Evolutionary conservation across 2,329 filamentous ascomycete species (phyloP).

Genomic region (Sarocladiaceae sp.): DNA sequence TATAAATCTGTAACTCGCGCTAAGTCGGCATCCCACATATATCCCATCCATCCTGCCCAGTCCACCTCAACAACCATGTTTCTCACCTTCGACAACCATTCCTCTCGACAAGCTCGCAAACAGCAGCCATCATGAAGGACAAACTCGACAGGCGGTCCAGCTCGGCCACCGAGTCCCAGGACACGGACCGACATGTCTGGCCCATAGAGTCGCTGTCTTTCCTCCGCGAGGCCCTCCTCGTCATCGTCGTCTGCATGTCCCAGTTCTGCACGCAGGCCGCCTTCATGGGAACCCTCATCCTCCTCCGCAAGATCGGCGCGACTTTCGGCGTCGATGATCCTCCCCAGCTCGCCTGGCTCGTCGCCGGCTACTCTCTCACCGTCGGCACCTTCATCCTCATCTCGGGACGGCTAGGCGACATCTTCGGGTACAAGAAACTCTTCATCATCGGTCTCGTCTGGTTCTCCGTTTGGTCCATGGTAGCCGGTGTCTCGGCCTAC

Average conservation of each 20-base stretch:
- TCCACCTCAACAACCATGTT: no score
- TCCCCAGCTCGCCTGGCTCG: slow-evolving; percentile 47
- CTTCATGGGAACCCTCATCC: slow-evolving; percentile 32
- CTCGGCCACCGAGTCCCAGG: background rate
- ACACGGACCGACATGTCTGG: slow-evolving; percentile 12
- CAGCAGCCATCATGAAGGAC: background rate
- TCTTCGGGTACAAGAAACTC: slow-evolving; percentile 50
- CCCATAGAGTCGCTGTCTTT: slow-evolving; percentile 17
- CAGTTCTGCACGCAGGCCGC: slow-evolving; percentile 34
- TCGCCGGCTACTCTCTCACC: slow-evolving; percentile 50
- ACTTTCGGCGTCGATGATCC: slow-evolving; percentile 37
- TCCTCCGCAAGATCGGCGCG: slow-evolving; percentile 39
- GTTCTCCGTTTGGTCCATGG: slow-evolving; percentile 46
- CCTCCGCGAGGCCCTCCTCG: slow-evolving; percentile 29
- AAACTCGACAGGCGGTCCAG: background rate
- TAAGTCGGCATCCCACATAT: no score
- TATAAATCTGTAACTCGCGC: no score
- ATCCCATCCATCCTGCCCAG: no score
- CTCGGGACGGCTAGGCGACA: slow-evolving; percentile 49
- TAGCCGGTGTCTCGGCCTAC: slow-evolving; percentile 36
- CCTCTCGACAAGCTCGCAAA: no score
- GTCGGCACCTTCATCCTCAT: slow-evolving; percentile 52
- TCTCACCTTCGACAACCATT: no score
- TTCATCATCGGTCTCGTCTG: slow-evolving; percentile 48
- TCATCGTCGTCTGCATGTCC: slow-evolving; percentile 37